Evolutionary conservation across 2,329 filamentous ascomycete genomes (phyloP).

Genomic region (Penicillium sp.): DNA sequence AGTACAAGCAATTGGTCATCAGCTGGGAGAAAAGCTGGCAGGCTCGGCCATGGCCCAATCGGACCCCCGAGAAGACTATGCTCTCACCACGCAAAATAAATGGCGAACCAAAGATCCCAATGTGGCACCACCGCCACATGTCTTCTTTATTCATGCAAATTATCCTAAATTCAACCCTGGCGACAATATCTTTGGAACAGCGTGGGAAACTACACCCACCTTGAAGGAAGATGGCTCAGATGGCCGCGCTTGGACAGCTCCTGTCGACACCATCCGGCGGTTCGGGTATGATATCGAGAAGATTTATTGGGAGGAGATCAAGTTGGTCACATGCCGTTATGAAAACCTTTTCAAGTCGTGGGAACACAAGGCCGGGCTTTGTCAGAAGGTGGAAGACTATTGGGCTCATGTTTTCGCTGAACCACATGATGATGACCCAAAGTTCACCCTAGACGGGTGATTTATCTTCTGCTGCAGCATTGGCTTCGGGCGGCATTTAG

Average conservation of each 20-base stretch:
- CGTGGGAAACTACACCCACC: constrained; percentile 40
- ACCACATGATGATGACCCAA: constrained; percentile 33
- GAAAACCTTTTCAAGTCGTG: constrained; percentile 37
- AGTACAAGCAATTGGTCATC: constrained; percentile 37
- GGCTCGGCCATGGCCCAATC: constrained; percentile 41
- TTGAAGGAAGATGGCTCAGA: constrained; percentile 36
- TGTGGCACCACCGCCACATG: constrained; percentile 31
- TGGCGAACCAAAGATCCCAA: constrained; percentile 35
- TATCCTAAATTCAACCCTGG: constrained; percentile 45
- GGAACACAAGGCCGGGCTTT: constrained; percentile 32
- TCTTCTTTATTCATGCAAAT: constrained; percentile 44
- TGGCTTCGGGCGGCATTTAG: background rate
- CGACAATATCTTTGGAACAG: constrained; percentile 39
- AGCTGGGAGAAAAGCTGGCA: constrained; percentile 26
- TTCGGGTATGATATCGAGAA: constrained; percentile 43
- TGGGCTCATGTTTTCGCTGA: constrained; percentile 38
- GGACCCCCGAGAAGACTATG: constrained; percentile 40
- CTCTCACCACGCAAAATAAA: constrained; percentile 31
- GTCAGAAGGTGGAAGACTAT: constrained; percentile 33
- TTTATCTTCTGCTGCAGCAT: background rate
- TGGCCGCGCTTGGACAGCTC: constrained; percentile 38
- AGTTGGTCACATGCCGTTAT: constrained; percentile 40
- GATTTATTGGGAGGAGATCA: constrained; percentile 43
- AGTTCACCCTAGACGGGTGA: constrained; percentile 29
- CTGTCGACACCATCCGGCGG: constrained; percentile 32